Conservation (phyloP, 768 basidiomycete species). For the Hortiboletus campestris region DNA sequence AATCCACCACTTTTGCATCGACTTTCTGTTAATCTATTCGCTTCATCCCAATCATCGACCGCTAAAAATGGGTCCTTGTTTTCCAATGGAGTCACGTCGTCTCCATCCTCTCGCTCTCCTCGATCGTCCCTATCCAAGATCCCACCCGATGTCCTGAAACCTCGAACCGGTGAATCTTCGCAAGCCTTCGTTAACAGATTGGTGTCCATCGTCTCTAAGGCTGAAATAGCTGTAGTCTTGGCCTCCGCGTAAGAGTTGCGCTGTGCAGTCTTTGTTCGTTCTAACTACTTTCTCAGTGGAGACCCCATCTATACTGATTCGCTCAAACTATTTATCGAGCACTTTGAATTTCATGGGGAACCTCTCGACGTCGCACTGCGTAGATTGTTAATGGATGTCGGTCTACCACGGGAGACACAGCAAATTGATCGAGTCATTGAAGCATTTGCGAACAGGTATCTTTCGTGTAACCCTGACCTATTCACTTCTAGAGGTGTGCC, state of each 20-base stretch:
- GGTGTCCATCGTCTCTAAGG: slow-evolving; percentile 60
- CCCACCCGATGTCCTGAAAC: slow-evolving; percentile 48
- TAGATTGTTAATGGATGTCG: slow-evolving; percentile 85
- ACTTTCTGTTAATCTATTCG: slow-evolving; percentile 64
- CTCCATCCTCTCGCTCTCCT: slow-evolving; percentile 40
- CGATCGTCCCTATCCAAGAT: slow-evolving; percentile 45
- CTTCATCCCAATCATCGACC: slow-evolving; percentile 40
- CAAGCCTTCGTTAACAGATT: slow-evolving; percentile 69
- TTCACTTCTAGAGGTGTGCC: slow-evolving; percentile 72
- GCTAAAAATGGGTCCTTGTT: slow-evolving; percentile 13
- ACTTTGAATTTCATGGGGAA: slow-evolving; percentile 75
- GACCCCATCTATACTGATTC: slow-evolving; percentile 70
- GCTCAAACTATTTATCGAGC: slow-evolving; percentile 65
- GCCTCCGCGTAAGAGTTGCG: slow-evolving; percentile 66
- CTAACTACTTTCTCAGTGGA: slow-evolving; percentile 44
- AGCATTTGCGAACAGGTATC: slow-evolving; percentile 85
- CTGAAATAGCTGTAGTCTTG: slow-evolving; percentile 76
- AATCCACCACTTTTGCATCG: slow-evolving; percentile 72
- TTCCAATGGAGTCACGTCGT: slow-evolving; percentile 12
- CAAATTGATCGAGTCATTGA: slow-evolving; percentile 98
- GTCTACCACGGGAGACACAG: slow-evolving; percentile 93
- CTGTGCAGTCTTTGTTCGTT: slow-evolving; percentile 1
- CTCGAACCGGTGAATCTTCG: slow-evolving; percentile 63
- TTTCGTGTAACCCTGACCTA: slow-evolving; percentile 76
- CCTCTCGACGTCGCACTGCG: slow-evolving; percentile 92